A percentile compares a stretch with the other conserved stretches of the same genome.
phyloP scores from a whole-genome alignment of 768 basidiomycete species.

The Filobasidium wieringae region DNA sequence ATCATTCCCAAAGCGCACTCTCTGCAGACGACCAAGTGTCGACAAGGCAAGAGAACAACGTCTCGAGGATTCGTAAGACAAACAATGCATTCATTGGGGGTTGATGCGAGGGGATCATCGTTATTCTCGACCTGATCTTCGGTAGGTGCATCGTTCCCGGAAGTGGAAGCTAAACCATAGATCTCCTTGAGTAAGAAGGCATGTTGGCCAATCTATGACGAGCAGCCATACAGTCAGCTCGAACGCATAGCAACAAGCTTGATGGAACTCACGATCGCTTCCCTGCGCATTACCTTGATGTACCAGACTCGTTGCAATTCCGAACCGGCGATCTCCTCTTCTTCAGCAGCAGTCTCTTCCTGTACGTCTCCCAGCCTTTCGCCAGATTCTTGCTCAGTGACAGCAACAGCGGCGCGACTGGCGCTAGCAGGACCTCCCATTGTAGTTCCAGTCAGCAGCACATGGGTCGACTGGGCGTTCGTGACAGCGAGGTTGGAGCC shows the following conservation, averaged over 20 bases:
- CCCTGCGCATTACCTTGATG: conserved; percentile 81
- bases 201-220: conserved; percentile 77
- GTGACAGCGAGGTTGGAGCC: conserved; percentile 45
- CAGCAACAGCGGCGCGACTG: conserved; percentile 29
- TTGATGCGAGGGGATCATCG: conserved; percentile 53
- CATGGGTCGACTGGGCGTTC: conserved; percentile 81
- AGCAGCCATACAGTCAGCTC: conserved; percentile 5
- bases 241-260: background rate
- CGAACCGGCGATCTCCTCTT: background rate
- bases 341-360: background rate
- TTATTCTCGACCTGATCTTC: conserved; percentile 45
- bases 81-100: conserved; percentile 63
- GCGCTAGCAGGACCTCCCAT: conserved; percentile 22
- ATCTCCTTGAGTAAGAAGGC: conserved; percentile 95
- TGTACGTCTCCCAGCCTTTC: conserved; percentile 8
- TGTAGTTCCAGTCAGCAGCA: conserved; percentile 68
- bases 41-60: conserved; percentile 82
- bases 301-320: conserved; percentile 58
- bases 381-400: conserved; percentile 20
- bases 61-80: conserved; percentile 80
- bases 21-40: conserved; percentile 88
- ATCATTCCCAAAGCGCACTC: conserved; percentile 96
- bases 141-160: conserved; percentile 11
- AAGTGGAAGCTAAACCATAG: conserved; percentile 62
- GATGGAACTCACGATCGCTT: conserved; percentile 50